Percentiles rank a stretch among this genome's conserved stretches.
These are phyloP conservation scores for Penicillium digitatum DNA, from an alignment of 2,329 filamentous ascomycete genomes.

Conservation along the genomic window DNA sequence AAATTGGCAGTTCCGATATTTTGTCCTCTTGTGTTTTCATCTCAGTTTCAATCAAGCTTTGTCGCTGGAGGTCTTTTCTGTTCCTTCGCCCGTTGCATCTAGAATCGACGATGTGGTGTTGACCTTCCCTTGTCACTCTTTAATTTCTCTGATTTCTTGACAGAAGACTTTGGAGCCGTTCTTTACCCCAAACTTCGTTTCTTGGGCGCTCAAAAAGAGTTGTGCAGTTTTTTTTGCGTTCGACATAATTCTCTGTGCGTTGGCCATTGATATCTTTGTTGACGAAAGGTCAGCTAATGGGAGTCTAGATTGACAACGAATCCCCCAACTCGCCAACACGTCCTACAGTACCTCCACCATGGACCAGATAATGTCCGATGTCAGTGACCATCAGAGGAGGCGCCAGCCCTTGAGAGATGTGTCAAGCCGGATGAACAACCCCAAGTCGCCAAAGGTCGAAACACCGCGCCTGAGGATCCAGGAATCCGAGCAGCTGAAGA, in stretches of 20 bases:
- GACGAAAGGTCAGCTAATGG: neutral
- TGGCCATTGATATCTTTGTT: neutral
- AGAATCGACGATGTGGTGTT: constrained; percentile 2
- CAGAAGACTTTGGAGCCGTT: constrained; percentile 14
- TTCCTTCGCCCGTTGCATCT: neutral
- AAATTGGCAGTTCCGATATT: neutral
- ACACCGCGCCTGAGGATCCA: constrained; percentile 15
- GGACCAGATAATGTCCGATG: constrained; percentile 17
- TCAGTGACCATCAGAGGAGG: constrained; percentile 16
- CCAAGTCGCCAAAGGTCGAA: constrained; percentile 14
- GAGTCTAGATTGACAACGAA: neutral
- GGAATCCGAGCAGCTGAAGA: constrained; percentile 18
- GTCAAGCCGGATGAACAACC: constrained; percentile 19
- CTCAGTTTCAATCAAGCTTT: neutral
- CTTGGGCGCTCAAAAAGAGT: neutral
- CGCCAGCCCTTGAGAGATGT: constrained; percentile 23
- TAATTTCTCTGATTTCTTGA: neutral
- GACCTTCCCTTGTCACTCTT: constrained; percentile 4
- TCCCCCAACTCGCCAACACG: neutral
- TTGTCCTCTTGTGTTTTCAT: neutral
- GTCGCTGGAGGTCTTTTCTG: neutral
- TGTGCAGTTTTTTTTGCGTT: neutral
- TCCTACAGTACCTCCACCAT: neutral
- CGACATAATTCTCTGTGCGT: neutral
- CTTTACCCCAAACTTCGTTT: constrained; percentile 11